These are phyloP conservation scores for Starmerella floris DNA, from an alignment of 805 yeast species.

Conservation along the genomic window DNA sequence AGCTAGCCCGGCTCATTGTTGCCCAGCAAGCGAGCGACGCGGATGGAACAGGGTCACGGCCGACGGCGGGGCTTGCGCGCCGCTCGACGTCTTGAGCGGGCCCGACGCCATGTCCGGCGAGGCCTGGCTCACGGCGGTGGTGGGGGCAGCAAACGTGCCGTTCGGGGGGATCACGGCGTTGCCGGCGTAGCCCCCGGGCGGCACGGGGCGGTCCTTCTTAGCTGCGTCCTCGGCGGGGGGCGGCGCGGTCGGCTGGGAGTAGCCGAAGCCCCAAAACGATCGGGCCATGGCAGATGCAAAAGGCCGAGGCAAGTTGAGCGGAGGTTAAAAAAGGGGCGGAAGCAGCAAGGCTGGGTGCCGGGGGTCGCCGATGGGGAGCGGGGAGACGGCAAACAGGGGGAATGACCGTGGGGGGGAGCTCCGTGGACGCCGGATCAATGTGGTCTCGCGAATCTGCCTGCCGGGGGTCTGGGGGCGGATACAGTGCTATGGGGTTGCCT, in stretches of 20 bases:
- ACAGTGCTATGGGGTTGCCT: no score
- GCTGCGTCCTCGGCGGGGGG: not conserved
- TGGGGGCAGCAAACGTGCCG: conserved; percentile 18
- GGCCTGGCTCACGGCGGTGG: conserved; percentile 17
- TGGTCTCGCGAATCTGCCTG: no score
- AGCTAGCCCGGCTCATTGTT: not conserved
- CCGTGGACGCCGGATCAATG: no score
- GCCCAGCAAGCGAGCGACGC: not conserved
- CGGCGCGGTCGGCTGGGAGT: conserved; percentile 8
- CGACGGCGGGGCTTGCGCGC: not conserved
- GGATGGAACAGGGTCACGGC: not conserved
- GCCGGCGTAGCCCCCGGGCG: not conserved
- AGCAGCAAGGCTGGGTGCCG: no score
- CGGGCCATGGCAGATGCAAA: no score
- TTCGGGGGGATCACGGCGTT: conserved; percentile 16
- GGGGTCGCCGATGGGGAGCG: no score
- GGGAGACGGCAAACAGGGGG: no score
- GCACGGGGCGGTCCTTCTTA: not conserved
- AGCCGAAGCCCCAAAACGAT: conserved; percentile 21
- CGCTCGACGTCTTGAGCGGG: no score
- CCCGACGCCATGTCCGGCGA: not conserved
- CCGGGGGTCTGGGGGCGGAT: no score
- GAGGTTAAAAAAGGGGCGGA: no score
- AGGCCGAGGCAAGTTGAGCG: no score
- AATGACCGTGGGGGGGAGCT: no score